A percentile compares a stretch with the other conserved stretches of the same genome.
phyloP scores from a whole-genome alignment of 495 filamentous ascomycete genomes.

The Viridothelium virens region DNA sequence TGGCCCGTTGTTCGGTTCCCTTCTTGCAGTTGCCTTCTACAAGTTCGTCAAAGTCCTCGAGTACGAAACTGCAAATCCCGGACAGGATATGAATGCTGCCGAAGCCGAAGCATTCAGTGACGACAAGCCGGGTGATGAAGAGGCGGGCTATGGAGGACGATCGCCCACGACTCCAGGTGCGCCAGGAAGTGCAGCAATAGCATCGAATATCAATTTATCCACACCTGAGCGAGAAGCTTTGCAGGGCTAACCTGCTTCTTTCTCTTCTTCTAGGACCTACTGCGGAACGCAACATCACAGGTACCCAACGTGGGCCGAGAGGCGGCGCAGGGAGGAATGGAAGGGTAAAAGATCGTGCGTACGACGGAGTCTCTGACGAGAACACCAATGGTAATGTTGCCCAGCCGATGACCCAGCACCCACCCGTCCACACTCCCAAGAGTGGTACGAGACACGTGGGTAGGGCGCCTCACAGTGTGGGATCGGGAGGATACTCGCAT shows the following conservation, averaged over 20 bases:
- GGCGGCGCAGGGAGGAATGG: neutral
- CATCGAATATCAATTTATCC: conserved; percentile 8
- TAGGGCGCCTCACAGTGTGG: neutral
- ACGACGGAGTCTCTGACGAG: neutral
- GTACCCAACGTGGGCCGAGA: neutral
- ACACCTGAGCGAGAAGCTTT: conserved; percentile 8
- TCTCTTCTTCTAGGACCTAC: neutral
- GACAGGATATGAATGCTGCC: conserved; percentile 46
- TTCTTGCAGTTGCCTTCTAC: conserved; percentile 37
- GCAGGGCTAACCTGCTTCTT: neutral
- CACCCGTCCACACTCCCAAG: neutral
- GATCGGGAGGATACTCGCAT: neutral
- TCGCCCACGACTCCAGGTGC: neutral
- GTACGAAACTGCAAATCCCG: conserved; percentile 73
- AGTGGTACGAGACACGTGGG: neutral
- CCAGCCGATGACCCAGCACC: neutral
- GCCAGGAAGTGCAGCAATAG: neutral
- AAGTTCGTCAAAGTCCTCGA: conserved; percentile 48
- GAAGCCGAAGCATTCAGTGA: conserved; percentile 5
- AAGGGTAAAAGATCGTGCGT: conserved; percentile 1
- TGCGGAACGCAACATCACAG: conserved; percentile 3
- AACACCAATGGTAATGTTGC: conserved; percentile 1
- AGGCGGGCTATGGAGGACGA: neutral
- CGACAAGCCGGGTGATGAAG: conserved; percentile 1
- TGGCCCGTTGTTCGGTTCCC: conserved; percentile 32